Base-by-base conservation (phyloP, 176 grass and related monocot species). In the Neostapfia colusana region DNA sequence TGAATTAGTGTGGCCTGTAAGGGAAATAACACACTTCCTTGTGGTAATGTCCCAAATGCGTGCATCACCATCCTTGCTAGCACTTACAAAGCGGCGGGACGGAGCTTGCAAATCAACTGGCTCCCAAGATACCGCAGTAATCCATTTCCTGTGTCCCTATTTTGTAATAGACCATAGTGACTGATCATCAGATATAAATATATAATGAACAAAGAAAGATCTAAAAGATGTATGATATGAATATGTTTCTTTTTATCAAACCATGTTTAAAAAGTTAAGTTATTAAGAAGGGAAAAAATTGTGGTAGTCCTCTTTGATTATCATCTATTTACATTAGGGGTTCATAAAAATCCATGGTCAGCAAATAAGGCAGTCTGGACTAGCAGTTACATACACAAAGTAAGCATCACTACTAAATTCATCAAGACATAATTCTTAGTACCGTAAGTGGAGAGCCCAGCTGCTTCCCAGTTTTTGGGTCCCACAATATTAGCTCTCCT, bases 51-150 rank as follows among this genome's bases (percentile, higher is more conserved):
- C 95, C 95, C 91, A 98, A 68, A 98, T 86, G 7, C 95, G 79
- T 75, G 95, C 95, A 93, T 98, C 89, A 8, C 95, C 95, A 84
- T 98, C 89, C 87, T 98, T 98, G 78, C 95, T 92, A 82, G 91
- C 87, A 71, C 91, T 98, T 57, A 98, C 91, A 70, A 98, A 98
- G 69, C 87, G 89, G 28, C 91, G 83, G 70, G 80, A 92, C 25
- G 95, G 91, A 87, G 89, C 74, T 90, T 90, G 91, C 85, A 98
- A 88, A 82, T 98, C 91, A 49, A 90, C 84, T 38, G 95, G 89
- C 70, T 98, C 95, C 89, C 95, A 98, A 73, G 95, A 98, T 73
- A 98, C 79, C 75, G 84, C 87, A 79, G 95, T 92, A 78, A 98
- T 98, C 91, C 91, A 98, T 73, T 98, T 98, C 81, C 90, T 90